Percentiles rank a stretch among this genome's conserved stretches.
Evolutionary conservation across 2,329 filamentous ascomycete species (phyloP).

Genomic region (Acrocalymma vagum): DNA sequence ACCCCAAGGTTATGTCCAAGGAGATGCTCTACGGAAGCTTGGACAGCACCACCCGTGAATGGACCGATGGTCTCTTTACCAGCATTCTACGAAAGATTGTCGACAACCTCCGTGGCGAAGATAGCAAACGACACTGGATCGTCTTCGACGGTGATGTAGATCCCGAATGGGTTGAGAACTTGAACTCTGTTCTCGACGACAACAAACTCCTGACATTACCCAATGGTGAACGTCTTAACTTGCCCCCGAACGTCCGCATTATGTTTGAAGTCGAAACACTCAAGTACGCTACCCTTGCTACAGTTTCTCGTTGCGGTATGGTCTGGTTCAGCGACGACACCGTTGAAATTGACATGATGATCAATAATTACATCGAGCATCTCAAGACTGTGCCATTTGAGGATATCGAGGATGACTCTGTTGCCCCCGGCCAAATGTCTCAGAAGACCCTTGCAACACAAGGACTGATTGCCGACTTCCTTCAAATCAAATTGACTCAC

Average conservation of each 20-base stretch:
- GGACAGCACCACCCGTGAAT: constrained; percentile 96
- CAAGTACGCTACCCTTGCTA: constrained; percentile 96
- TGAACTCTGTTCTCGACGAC: constrained; percentile 99
- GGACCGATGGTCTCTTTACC: constrained; percentile 98
- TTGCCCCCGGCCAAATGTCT: constrained; percentile 62
- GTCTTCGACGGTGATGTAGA: constrained; percentile 99
- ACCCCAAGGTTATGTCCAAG: constrained; percentile 99
- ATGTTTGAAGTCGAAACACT: constrained; percentile 99
- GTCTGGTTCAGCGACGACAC: constrained; percentile 99
- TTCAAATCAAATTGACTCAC: constrained; percentile 76
- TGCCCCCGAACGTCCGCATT: constrained; percentile 94
- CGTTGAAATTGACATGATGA: constrained; percentile 91
- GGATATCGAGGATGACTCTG: constrained; percentile 91
- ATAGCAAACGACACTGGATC: constrained; percentile 98
- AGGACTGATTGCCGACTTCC: constrained; percentile 77
- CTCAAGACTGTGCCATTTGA: constrained; percentile 87
- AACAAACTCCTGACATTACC: constrained; percentile 97
- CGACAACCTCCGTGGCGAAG: constrained; percentile 96
- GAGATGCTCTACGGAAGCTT: constrained; percentile 95
- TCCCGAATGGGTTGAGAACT: constrained; percentile 98
- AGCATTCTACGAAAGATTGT: constrained; percentile 98
- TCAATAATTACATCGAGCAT: constrained; percentile 86
- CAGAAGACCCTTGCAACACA: constrained; percentile 81
- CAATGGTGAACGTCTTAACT: constrained; percentile 95
- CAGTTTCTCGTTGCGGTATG: constrained; percentile 99